Base-by-base conservation (phyloP, 1,284 basidiomycete genomes). In the Inonotus obliquus region DNA sequence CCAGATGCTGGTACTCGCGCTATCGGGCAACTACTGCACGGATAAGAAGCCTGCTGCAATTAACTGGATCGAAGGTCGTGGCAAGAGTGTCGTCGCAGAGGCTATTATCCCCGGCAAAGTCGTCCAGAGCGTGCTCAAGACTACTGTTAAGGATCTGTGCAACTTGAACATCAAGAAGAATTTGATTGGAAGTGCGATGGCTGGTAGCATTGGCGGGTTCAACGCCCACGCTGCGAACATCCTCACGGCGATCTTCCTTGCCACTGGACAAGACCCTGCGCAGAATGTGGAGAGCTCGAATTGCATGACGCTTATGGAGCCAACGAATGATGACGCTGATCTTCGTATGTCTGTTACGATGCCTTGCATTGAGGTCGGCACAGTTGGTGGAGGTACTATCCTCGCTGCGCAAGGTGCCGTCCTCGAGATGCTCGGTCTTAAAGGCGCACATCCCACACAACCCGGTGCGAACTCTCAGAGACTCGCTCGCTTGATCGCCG, bases 41-140 rank as follows among this genome's bases (percentile, higher is more conserved):
- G 97, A 99, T 79, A 99, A 99, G 89, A 99, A 99, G 80, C 93
- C 97, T 0, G 94, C 96, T 7, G 97, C 97, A 49, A 98, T 99
- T 78, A 99, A 99, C 79, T 99, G 97, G 97, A 98, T 99, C 69
- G 96, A 98, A 76, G 97, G 97, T 1, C 83, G 96, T 61, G 97
- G 97, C 29, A 99, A 99, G 88, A 92, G 89, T 61, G 92, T 99
- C 23, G 96, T 98, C 52, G 96, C 95, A 0, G 97, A 99, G 78
- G 95, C 95, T 2, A 82, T 98, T 53, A 79, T 99, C 25, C 92
- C 96, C 0, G 96, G 96, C 0, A 84, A 85, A 66, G 79, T 95
- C 23, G 96, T 99, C 64, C 88, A 88, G 80, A 83, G 78, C 39
- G 94, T 99, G 68, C 79, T 99, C 70, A 99, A 99, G 86, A 98